Evolutionary conservation across 768 basidiomycete genomes (phyloP), one percentile per base, ranked within the genome.

Genomic region (Lactarius deliciosus): DNA sequence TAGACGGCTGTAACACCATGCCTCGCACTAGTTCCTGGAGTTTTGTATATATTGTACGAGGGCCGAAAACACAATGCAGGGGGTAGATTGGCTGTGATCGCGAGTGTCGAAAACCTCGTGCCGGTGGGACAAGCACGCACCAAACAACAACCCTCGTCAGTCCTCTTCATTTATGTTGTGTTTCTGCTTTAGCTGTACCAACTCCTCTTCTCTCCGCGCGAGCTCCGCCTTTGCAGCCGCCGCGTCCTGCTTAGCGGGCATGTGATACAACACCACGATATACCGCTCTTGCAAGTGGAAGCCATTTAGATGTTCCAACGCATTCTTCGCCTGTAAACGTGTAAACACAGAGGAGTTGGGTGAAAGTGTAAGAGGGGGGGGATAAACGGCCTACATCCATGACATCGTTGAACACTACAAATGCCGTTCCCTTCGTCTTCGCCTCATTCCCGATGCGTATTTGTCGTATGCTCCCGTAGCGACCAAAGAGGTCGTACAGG

Each of bases 241-340:
- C 1, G 94, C 94, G 72, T 96, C 94, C 73, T 96, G 94, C 77
- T 95, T 93, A n/a, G 94, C 89, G 43, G 95, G 94, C 89, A 98
- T 96, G 75, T 98, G 96, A 74, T 96, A 98, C 34, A 98, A 80
- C 10, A 98, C 96, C 64, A 99, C 96, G 61, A 99, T 96, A 78
- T 98, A 99, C 30, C 96, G 90, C 77, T 97, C 96, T 79, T 95
- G 94, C 65, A 99, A 77, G 79, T 99, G 96, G 80, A 99, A 99
- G 55, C 96, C 96, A 72, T 98, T 98, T 74, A 98, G 77, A 77
- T 97, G 95, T 74, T 96, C 96, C 64, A 97, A 85, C 0, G 96
- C 96, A 74, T 96, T 95, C 78, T 97, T 96, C 25, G 96, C 96
- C 92, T 97, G 73, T 15, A 62, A 55, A 30, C 22, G 5, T 97